A percentile compares a stretch with the other conserved stretches of the same genome.
Evolutionary conservation across 2,329 filamentous ascomycete genomes (phyloP).

Genomic region (Ilyonectria sp.): DNA sequence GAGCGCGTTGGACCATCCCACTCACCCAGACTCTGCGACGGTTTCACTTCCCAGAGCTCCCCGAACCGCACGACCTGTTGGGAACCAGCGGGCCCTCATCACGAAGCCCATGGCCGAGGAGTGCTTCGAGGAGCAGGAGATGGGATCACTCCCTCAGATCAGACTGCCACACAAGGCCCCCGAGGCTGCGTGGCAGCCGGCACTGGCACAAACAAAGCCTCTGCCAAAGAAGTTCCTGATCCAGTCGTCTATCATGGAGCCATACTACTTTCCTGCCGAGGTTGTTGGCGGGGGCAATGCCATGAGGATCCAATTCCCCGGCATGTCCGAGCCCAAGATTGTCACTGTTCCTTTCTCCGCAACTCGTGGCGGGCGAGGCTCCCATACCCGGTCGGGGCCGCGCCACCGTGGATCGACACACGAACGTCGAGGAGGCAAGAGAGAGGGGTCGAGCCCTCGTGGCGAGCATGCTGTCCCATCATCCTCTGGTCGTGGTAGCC

Average conservation of each 20-base stretch:
- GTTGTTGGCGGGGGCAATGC: slow-evolving; percentile 53
- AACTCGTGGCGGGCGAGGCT: slow-evolving; percentile 51
- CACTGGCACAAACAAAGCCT: slow-evolving; percentile 67
- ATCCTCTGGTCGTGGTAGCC: slow-evolving; percentile 52
- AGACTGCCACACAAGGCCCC: slow-evolving; percentile 76
- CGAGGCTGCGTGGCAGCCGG: slow-evolving; percentile 74
- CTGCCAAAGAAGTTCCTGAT: slow-evolving; percentile 67
- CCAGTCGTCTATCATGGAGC: slow-evolving; percentile 53
- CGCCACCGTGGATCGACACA: slow-evolving; percentile 51
- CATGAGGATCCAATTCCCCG: slow-evolving; percentile 60
- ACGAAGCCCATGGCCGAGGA: slow-evolving; percentile 83
- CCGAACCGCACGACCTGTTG: slow-evolving; percentile 44
- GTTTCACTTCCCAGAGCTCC: slow-evolving; percentile 73
- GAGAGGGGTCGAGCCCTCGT: slow-evolving; percentile 51
- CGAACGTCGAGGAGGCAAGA: slow-evolving; percentile 52
- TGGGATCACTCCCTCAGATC: slow-evolving; percentile 82
- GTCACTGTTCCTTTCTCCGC: slow-evolving; percentile 56
- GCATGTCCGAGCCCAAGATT: slow-evolving; percentile 56
- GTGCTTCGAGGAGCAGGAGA: slow-evolving; percentile 86
- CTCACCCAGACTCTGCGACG: slow-evolving; percentile 69
- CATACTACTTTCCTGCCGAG: slow-evolving; percentile 53
- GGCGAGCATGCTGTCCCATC: slow-evolving; percentile 42
- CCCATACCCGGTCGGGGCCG: slow-evolving; percentile 44
- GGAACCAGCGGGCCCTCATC: slow-evolving; percentile 61
- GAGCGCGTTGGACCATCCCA: slow-evolving; percentile 72